These are phyloP conservation scores for Schoenoplectus triqueter DNA, from an alignment of 202 grass and related monocot species.

Conservation along the genomic window DNA sequence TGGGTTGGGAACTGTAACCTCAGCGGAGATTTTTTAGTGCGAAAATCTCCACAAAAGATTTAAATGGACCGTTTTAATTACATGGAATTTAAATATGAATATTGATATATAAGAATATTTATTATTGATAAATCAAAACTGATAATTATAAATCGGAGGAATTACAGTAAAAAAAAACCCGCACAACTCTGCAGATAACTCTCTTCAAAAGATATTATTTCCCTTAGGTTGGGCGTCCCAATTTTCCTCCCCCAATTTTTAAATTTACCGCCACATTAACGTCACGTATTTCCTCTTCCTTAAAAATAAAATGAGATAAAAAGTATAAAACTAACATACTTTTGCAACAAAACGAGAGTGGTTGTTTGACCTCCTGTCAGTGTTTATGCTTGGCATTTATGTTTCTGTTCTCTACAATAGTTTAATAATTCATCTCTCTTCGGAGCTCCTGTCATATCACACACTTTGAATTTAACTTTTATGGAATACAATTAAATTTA, in stretches of 20 bases:
- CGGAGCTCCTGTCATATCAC: background rate
- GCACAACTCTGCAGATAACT: background rate
- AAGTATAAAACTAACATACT: background rate
- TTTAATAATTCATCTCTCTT: background rate
- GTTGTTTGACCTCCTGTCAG: slow-evolving; percentile 26
- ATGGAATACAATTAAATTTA: background rate
- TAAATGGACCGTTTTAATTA: too few species aligned
- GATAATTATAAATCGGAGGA: too few species aligned
- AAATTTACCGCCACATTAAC: slow-evolving; percentile 37
- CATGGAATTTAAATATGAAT: too few species aligned
- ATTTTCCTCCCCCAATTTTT: slow-evolving; percentile 15
- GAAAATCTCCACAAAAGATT: too few species aligned
- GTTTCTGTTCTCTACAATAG: background rate
- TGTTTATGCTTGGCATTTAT: background rate
- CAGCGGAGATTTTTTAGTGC: too few species aligned
- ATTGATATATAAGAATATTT: too few species aligned
- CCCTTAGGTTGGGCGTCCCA: too few species aligned
- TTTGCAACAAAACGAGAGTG: slow-evolving; percentile 20
- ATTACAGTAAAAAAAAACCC: too few species aligned
- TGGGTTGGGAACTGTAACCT: too few species aligned
- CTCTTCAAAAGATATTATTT: too few species aligned
- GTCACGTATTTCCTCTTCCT: slow-evolving; percentile 1
- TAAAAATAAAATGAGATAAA: background rate
- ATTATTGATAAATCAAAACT: too few species aligned
- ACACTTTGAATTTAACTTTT: background rate